Percentiles rank a stretch among this genome's conserved stretches.
These are phyloP conservation scores for Chionographis japonica DNA, from an alignment of 106 monocot genomes.

Conservation along the genomic window DNA sequence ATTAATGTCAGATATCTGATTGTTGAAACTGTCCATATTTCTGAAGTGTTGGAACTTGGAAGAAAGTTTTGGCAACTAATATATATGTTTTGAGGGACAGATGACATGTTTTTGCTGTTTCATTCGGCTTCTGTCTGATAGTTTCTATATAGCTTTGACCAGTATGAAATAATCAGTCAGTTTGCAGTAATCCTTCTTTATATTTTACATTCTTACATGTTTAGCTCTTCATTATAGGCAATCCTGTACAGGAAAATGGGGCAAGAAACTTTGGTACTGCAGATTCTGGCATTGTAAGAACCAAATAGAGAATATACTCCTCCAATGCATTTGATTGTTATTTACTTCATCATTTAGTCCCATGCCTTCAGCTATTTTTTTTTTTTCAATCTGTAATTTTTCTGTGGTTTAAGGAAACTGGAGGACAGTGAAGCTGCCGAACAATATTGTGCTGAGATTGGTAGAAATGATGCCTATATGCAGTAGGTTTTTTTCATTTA, in stretches of 20 bases:
- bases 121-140: neutral
- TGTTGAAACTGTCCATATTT: no score
- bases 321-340: neutral
- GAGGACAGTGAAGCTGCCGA: conserved; percentile 97
- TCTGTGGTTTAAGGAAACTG: conserved; percentile 62
- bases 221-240: conserved; percentile 45
- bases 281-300: conserved; percentile 95
- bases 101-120: neutral
- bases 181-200: neutral
- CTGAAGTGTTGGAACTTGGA: no score
- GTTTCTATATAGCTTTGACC: neutral
- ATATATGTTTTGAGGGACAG: neutral
- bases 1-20: no score
- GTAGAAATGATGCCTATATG: conserved; percentile 93
- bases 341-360: neutral
- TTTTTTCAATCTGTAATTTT: neutral
- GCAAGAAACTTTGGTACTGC: conserved; percentile 76
- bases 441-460: conserved; percentile 96
- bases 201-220: neutral
- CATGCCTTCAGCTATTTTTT: neutral
- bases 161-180: neutral
- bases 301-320: neutral
- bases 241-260: conserved; percentile 94
- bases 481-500: conserved; percentile 49
- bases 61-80: no score